Evolutionary conservation across 2,329 filamentous ascomycete genomes (phyloP).

Genomic region (Myriosclerotinia scirpicola): DNA sequence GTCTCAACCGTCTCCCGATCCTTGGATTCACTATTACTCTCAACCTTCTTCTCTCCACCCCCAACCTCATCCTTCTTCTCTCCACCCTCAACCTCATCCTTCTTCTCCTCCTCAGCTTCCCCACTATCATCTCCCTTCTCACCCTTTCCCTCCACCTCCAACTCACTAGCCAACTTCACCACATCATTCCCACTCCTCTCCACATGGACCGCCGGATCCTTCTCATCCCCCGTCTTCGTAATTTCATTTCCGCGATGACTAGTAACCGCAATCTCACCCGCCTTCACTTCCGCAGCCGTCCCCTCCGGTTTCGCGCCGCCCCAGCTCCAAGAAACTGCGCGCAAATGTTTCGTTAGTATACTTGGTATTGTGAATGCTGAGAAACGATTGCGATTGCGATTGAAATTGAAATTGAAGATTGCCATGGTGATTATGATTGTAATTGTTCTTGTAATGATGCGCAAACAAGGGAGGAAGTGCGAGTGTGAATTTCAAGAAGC

Average conservation of each 20-base stretch:
- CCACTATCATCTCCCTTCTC: conserved; percentile 40
- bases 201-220: conserved; percentile 61
- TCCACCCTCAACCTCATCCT: conserved; percentile 28
- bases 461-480: neutral
- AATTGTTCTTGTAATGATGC: neutral
- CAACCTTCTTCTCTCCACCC: conserved; percentile 33
- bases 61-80: conserved; percentile 43
- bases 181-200: conserved; percentile 62
- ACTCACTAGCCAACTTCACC: conserved; percentile 61
- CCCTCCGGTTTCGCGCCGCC: conserved; percentile 55
- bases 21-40: conserved; percentile 24
- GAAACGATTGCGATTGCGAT: neutral
- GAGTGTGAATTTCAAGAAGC: neutral
- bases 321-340: conserved; percentile 63
- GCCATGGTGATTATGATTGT: neutral
- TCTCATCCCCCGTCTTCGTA: conserved; percentile 60
- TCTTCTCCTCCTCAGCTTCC: neutral
- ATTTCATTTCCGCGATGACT: conserved; percentile 63
- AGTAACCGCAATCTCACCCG: conserved; percentile 60
- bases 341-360: neutral
- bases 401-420: neutral
- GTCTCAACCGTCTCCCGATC: conserved; percentile 25
- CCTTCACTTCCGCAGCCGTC: conserved; percentile 56
- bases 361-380: neutral
- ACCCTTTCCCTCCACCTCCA: conserved; percentile 47